Evolutionary conservation across 83 land plant species (phyloP).

Genomic region (Picea abies): DNA sequence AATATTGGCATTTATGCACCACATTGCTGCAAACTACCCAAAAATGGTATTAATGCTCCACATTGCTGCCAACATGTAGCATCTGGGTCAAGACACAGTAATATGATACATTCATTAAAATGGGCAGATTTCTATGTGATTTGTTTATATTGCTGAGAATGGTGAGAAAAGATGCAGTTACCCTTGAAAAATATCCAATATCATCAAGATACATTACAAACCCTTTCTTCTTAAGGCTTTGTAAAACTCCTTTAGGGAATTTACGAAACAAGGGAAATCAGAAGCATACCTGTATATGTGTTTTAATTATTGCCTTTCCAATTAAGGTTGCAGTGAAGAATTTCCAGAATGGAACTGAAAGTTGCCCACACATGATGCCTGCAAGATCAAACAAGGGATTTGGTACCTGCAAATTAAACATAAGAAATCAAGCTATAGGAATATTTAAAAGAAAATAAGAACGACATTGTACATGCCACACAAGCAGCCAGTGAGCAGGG

Average conservation of each 20-base stretch:
- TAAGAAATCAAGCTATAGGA: neutral
- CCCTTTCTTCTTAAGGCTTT: neutral
- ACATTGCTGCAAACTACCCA: too few relatives aligned
- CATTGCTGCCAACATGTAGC: neutral
- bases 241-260: neutral
- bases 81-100: neutral
- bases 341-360: slow-evolving; percentile 92
- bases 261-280: neutral
- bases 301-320: slow-evolving; percentile 94
- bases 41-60: neutral
- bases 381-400: slow-evolving; percentile 98
- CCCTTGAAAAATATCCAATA: neutral
- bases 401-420: slow-evolving; percentile 63
- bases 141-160: neutral
- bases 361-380: slow-evolving; percentile 99
- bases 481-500: neutral
- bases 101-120: too few relatives aligned
- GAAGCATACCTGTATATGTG: slow-evolving; percentile 87
- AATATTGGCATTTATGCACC: too few relatives aligned
- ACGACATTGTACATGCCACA: neutral
- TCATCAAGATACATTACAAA: neutral
- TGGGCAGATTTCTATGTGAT: neutral
- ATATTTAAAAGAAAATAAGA: neutral
- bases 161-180: neutral
- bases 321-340: slow-evolving; percentile 87